phyloP scores from a whole-genome alignment of 768 basidiomycete species.

The Leccinum incarnatum region DNA sequence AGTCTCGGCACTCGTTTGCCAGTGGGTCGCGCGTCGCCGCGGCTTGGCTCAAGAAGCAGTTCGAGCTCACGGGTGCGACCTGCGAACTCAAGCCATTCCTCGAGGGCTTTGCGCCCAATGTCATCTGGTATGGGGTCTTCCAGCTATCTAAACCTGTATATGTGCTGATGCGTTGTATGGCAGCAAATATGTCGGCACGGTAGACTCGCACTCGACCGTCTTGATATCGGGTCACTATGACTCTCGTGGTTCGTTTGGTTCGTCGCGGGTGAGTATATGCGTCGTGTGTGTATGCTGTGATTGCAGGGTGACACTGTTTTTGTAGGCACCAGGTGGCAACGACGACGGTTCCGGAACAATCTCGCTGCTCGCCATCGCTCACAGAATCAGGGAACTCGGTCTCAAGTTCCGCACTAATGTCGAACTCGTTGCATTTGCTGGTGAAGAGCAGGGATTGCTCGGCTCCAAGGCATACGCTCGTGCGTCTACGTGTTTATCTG shows the following conservation, averaged over 20 bases:
- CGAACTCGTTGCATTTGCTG: slow-evolving; percentile 80
- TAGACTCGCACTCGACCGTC: slow-evolving; percentile 51
- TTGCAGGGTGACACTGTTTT: not conserved
- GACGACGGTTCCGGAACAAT: slow-evolving; percentile 66
- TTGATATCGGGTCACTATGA: slow-evolving; percentile 89
- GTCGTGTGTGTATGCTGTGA: not conserved
- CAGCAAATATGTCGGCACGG: slow-evolving; percentile 54
- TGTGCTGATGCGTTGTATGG: not conserved
- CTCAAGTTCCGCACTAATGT: slow-evolving; percentile 75
- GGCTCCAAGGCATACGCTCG: slow-evolving; percentile 81
- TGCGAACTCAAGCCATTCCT: slow-evolving; percentile 71
- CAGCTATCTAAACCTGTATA: not conserved
- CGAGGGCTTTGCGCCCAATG: slow-evolving; percentile 77
- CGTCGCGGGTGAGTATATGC: slow-evolving; percentile 41
- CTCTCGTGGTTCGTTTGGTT: slow-evolving; percentile 86
- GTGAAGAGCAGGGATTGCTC: slow-evolving; percentile 86
- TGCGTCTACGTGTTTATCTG: slow-evolving; percentile 36
- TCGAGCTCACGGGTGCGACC: slow-evolving; percentile 72
- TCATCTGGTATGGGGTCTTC: slow-evolving; percentile 60
- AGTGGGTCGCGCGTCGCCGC: slow-evolving; percentile 43
- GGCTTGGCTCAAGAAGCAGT: slow-evolving; percentile 52
- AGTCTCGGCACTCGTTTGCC: slow-evolving; percentile 84
- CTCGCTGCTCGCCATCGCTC: slow-evolving; percentile 78
- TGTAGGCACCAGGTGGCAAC: slow-evolving; percentile 49
- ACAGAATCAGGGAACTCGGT: slow-evolving; percentile 62